Evolutionary conservation across 192 early-diverging fungal species (phyloP), one percentile per base, ranked within the genome.

Genomic region (Thamnidium elegans): DNA sequence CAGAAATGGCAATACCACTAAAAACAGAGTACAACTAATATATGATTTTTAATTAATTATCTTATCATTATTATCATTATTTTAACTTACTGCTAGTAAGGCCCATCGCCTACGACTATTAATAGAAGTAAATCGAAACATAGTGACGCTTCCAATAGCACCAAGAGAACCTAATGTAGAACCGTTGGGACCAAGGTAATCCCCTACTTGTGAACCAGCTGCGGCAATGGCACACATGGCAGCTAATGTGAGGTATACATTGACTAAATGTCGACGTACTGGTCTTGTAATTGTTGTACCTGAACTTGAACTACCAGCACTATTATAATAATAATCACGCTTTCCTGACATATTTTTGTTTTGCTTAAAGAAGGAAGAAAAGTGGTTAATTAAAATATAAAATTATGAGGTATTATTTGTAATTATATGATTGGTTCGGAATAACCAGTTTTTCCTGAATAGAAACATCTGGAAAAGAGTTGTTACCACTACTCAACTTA

Each of bases 191-290:
- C 58, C 58, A 17, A 59, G 14, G 0, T 39, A 17, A 19, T 47
- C 50, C 13, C 64, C 64, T 3, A 31, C 23, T 21, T 62, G 53
- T 3, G 68, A 60, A 21, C 70, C 64, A 17, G 23, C 19, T 1
- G 70, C 58, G 7, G 53, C 70, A 4, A 71, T 30, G 9, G 51
- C 50, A 21, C 67, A 45, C 64, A 71, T 66, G 32, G 55, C 70
- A 4, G 70, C 63, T 43, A 71, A 50, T 19, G 58, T 61, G 43
- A 66, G 63, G 31, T 66, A 71, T 9, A 71, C 70, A 26, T 60
- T 21, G 13, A 71, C 39, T 0, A 71, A 30, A 60, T 71, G 70
- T 0, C 47, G 56, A 31, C 65, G 34, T 7, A 71, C 70, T 11
- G 70, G 70, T 26, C 70, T 36, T 20, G 34, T 55, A 36, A 71